phyloP scores from a whole-genome alignment of 805 yeast species.

The Candida golubevii region DNA sequence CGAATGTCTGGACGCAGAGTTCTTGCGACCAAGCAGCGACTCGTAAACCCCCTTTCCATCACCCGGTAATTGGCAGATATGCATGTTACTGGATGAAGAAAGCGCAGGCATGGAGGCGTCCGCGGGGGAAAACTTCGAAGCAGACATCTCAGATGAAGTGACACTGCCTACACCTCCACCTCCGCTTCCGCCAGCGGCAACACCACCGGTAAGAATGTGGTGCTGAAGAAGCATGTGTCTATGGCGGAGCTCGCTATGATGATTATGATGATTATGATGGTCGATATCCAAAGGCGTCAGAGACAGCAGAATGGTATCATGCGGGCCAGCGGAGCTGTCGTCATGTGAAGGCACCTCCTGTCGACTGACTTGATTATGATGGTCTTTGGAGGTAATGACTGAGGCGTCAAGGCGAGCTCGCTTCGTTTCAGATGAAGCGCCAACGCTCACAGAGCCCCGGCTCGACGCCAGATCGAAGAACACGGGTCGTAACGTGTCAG shows the following conservation, averaged over 20 bases:
- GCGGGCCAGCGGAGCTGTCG: slow-evolving; percentile 9
- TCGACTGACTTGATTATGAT: slow-evolving; percentile 12
- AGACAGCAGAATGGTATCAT: slow-evolving; percentile 7
- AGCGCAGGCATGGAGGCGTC: slow-evolving; percentile 4
- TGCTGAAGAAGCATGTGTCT: slow-evolving; percentile 21
- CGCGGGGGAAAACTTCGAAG: background rate
- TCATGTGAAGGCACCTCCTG: slow-evolving; percentile 7
- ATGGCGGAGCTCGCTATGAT: slow-evolving; percentile 16
- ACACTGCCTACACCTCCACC: background rate
- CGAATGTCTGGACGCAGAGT: slow-evolving; percentile 7
- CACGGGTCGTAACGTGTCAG: slow-evolving; percentile 30
- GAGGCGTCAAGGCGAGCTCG: slow-evolving; percentile 17
- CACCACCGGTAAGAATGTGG: slow-evolving; percentile 17
- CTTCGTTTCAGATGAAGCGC: slow-evolving; percentile 13
- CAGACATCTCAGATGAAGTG: background rate
- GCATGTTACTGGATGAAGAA: slow-evolving; percentile 6
- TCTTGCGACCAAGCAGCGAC: slow-evolving; percentile 7
- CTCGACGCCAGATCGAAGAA: slow-evolving; percentile 25
- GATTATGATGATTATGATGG: slow-evolving; percentile 9
- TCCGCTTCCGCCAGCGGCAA: background rate
- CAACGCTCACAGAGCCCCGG: slow-evolving; percentile 14
- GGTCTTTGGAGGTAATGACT: slow-evolving; percentile 10
- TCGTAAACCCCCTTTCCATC: background rate
- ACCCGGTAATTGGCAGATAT: background rate
- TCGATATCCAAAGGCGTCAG: slow-evolving; percentile 11